Evolutionary conservation across 768 basidiomycete species (phyloP).

Genomic region (Russula vinacea): DNA sequence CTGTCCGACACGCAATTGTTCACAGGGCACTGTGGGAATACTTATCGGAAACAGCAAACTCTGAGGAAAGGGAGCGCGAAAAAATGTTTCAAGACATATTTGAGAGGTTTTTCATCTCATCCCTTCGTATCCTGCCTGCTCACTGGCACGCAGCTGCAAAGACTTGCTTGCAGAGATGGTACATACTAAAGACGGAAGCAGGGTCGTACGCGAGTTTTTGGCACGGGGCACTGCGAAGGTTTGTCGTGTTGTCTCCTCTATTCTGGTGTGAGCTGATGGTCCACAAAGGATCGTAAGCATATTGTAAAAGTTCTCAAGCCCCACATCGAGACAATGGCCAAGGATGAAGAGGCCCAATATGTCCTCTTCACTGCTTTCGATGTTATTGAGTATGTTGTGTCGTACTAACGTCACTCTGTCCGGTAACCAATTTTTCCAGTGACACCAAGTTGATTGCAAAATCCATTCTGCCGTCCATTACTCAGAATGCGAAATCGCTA

Average conservation of each 20-base stretch:
- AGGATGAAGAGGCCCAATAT: constrained; percentile 85
- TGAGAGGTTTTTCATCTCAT: constrained; percentile 52
- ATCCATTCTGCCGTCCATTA: constrained; percentile 70
- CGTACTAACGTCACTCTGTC: not conserved
- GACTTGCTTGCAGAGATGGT: constrained; percentile 90
- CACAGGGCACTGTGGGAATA: constrained; percentile 90
- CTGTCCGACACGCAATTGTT: constrained; percentile 81
- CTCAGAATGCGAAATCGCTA: constrained; percentile 53
- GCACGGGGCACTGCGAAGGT: constrained; percentile 83
- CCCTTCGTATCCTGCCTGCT: not conserved
- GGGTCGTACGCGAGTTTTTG: constrained; percentile 81
- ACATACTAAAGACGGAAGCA: constrained; percentile 89
- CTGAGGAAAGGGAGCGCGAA: constrained; percentile 65
- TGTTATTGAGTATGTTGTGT: constrained; percentile 73
- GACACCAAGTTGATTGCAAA: constrained; percentile 90
- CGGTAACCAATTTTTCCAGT: constrained; percentile 39
- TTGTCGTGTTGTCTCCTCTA: constrained; percentile 14
- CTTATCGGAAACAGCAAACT: constrained; percentile 54
- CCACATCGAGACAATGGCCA: constrained; percentile 83
- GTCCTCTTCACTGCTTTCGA: constrained; percentile 90
- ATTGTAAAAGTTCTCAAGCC: constrained; percentile 88
- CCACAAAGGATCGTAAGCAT: constrained; percentile 78
- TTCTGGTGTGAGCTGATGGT: not conserved
- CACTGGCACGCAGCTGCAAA: constrained; percentile 53
- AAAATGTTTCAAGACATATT: constrained; percentile 77